Base-by-base conservation (phyloP, 2,329 filamentous ascomycete species). In the Aspergillus neoniger region DNA sequence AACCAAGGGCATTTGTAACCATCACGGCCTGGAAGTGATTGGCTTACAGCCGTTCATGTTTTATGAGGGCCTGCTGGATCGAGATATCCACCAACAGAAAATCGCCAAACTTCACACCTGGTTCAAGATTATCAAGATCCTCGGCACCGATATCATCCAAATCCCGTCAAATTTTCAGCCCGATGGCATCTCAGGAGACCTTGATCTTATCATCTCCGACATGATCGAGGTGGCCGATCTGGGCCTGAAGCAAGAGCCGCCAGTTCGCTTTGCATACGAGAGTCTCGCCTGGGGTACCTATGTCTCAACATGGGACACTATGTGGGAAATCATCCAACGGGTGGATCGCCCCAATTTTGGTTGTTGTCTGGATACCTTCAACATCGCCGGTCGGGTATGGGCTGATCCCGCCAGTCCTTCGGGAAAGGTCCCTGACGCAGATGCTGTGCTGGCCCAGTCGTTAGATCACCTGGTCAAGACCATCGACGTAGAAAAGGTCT, bases 21-120 rank as follows among this genome's bases (percentile, higher is more conserved):
- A 28, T 1, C 25, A 63, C 7, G 38, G 55, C 10, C 61, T 78
- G 2, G 53, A 65, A 5, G 71, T 77, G 15, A 64, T 77, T 63
- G 87, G 85, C 62, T 80, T 93, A 1, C 90, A 92, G 69, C 91
- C 91, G 0, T 92, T 94, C 71, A 84, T 86, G 77, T 85, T 91
- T 74, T 92, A 90, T 74, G 91, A 92, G 65, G 91, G 90, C 1
- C 80, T 92, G 0, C 60, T 86, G 3, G 86, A 91, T 72, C 80
- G 88, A 7, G 66, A 74, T 15, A 79, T 83, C 60, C 88, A 90
- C 67, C 75, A 75, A 1, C 74, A 79, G 19, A 80, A 85, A 3
- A 77, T 84, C 21, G 85, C 91, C 66, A 70, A 70, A 23, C 80
- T 93, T 28, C 76, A 82, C 14, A 78, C 89, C 17, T 93, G 90